Conservation (phyloP, 805 yeast species). For the Yarrowia deformans region DNA sequence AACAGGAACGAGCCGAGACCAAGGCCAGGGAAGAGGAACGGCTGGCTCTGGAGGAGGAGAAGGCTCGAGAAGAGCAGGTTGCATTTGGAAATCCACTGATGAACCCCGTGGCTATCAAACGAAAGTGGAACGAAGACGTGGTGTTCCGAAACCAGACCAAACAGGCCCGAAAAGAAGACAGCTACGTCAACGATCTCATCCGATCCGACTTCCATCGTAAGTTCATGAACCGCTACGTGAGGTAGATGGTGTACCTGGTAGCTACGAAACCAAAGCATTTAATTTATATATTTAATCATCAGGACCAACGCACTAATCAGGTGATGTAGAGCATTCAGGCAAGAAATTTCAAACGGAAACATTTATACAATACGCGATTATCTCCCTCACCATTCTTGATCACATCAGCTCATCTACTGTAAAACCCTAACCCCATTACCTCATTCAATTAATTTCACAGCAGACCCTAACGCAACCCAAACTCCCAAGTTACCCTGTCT, state of each 20-base stretch:
- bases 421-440: background rate
- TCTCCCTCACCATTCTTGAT: too few species aligned
- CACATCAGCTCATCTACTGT: too few species aligned
- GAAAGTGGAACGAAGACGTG: slow-evolving; percentile 51
- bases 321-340: too few species aligned
- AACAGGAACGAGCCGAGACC: slow-evolving; percentile 48
- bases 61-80: slow-evolving; percentile 43
- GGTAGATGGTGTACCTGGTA: too few species aligned
- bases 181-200: slow-evolving; percentile 51
- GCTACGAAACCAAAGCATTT: too few species aligned
- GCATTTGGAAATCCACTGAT: slow-evolving; percentile 51
- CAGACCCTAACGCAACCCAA: slow-evolving; percentile 3
- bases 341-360: too few species aligned
- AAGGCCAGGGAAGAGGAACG: slow-evolving; percentile 43
- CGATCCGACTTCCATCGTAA: slow-evolving; percentile 52
- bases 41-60: slow-evolving; percentile 43
- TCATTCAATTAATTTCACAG: background rate
- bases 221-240: slow-evolving; percentile 50
- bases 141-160: slow-evolving; percentile 51
- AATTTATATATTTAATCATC: slow-evolving; percentile 21
- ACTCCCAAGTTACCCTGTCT: slow-evolving; percentile 27
- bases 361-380: too few species aligned
- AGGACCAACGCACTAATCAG: too few species aligned
- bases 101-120: slow-evolving; percentile 45
- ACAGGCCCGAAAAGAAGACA: slow-evolving; percentile 43